These are phyloP conservation scores for Colletotrichum sp. DNA, from an alignment of 2,329 filamentous ascomycete species.

Conservation along the genomic window DNA sequence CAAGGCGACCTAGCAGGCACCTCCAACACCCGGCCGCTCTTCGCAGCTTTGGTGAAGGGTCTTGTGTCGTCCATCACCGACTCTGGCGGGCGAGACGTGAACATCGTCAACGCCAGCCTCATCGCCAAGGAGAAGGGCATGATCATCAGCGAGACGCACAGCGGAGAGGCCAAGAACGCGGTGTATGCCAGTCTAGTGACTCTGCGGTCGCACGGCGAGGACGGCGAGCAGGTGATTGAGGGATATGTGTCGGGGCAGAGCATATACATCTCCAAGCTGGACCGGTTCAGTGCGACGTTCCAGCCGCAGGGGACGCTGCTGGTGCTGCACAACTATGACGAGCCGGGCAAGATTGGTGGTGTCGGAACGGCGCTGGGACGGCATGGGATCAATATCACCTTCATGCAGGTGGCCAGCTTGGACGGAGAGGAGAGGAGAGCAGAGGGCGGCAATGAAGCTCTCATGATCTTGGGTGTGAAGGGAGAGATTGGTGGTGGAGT, in stretches of 20 bases:
- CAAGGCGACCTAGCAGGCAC: slow-evolving; percentile 76
- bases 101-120: slow-evolving; percentile 82
- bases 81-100: slow-evolving; percentile 71
- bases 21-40: slow-evolving; percentile 78
- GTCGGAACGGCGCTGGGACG: slow-evolving; percentile 75
- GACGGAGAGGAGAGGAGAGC: slow-evolving; percentile 37
- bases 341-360: slow-evolving; percentile 81
- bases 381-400: slow-evolving; percentile 78
- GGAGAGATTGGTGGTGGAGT: slow-evolving; percentile 65
- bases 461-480: slow-evolving; percentile 83
- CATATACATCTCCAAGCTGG: slow-evolving; percentile 75
- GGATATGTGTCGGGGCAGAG: slow-evolving; percentile 70
- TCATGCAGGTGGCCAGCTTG: slow-evolving; percentile 75
- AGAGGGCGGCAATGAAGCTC: slow-evolving; percentile 64
- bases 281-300: slow-evolving; percentile 76
- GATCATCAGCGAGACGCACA: slow-evolving; percentile 75
- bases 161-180: slow-evolving; percentile 63
- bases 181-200: slow-evolving; percentile 76
- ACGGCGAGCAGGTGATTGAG: slow-evolving; percentile 56
- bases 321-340: slow-evolving; percentile 83
- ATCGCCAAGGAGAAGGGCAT: slow-evolving; percentile 79
- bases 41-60: slow-evolving; percentile 80
- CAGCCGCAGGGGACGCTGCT: slow-evolving; percentile 75
- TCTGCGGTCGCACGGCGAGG: slow-evolving; percentile 57
- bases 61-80: slow-evolving; percentile 73